Conservation (phyloP, 2,329 filamentous ascomycete genomes). For the Trichophyton simii region DNA sequence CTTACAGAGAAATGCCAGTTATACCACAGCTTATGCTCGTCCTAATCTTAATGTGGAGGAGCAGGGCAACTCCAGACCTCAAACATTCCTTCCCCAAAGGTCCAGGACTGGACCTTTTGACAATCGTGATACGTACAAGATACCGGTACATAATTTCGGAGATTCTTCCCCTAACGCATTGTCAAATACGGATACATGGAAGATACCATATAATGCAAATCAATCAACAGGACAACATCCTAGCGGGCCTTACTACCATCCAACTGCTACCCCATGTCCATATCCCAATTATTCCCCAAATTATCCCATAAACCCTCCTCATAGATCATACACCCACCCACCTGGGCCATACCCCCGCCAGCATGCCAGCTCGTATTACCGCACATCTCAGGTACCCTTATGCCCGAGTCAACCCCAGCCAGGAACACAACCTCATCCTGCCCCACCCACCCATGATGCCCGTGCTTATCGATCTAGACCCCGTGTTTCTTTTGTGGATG, state of each 20-base stretch:
- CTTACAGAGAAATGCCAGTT: not conserved
- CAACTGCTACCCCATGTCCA: not conserved
- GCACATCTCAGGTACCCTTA: not conserved
- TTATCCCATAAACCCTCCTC: not conserved
- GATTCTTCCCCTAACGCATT: not conserved
- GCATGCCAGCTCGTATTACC: not conserved
- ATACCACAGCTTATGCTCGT: not conserved
- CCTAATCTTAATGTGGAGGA: not conserved
- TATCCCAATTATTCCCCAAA: not conserved
- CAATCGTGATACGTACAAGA: not conserved
- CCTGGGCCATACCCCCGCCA: not conserved
- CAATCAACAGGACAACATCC: not conserved
- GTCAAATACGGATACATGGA: not conserved
- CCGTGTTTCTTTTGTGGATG: not conserved
- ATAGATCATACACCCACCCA: not conserved
- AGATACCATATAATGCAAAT: not conserved
- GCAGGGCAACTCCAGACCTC: not conserved
- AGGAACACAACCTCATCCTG: not conserved
- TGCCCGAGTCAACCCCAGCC: not conserved
- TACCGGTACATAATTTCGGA: not conserved
- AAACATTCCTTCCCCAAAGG: not conserved
- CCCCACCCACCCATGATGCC: not conserved
- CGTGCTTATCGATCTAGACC: not conserved
- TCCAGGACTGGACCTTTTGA: not conserved
- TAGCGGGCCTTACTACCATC: not conserved